Conservation (phyloP, 495 filamentous ascomycete species). For the Podospora conica region DNA sequence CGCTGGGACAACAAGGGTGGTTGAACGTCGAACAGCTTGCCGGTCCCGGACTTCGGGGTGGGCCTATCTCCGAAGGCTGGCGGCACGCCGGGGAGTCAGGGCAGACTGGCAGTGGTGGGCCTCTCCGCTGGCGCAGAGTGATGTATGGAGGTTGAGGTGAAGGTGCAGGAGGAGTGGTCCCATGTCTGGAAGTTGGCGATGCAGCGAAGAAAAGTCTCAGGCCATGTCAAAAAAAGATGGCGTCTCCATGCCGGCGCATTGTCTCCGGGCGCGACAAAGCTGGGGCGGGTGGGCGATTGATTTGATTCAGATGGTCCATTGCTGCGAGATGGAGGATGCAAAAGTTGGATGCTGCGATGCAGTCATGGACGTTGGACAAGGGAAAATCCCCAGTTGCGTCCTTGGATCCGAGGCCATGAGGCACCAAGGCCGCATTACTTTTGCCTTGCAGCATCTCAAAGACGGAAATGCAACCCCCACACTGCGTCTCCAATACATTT, state of each 20-base stretch:
- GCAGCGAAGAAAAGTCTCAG: background rate
- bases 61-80: background rate
- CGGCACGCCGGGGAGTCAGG: background rate
- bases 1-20: background rate
- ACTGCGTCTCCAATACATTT: background rate
- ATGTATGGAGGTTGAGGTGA: background rate
- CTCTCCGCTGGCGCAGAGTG: background rate
- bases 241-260: background rate
- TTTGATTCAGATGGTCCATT: background rate
- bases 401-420: conserved; percentile 15
- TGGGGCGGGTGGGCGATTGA: background rate
- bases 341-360: background rate
- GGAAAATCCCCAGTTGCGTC: conserved; percentile 5
- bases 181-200: too few relatives aligned
- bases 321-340: background rate
- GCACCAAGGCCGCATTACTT: conserved; percentile 6
- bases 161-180: too few relatives aligned
- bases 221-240: background rate
- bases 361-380: background rate
- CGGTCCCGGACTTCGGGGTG: background rate
- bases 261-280: background rate
- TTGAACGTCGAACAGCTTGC: background rate
- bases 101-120: background rate
- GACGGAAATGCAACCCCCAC: background rate
- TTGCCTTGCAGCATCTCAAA: background rate